Conservation (phyloP, 2,329 filamentous ascomycete genomes). For the Alternaria incomplexa region DNA sequence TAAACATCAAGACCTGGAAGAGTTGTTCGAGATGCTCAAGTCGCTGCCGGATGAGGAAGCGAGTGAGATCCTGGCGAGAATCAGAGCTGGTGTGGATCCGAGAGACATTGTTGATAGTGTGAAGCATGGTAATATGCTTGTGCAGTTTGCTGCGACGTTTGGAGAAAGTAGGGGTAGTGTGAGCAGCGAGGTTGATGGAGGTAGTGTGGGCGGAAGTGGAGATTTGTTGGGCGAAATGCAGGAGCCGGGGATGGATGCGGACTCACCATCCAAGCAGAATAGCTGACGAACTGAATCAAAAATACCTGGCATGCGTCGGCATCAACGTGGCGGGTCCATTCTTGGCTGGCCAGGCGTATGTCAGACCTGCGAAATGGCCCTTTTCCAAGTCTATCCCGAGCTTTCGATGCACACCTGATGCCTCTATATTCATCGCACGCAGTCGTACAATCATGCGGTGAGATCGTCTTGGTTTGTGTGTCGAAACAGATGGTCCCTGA, state of each 20-base stretch:
- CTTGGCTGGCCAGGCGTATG: neutral
- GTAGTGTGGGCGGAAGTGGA: neutral
- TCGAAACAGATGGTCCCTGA: neutral
- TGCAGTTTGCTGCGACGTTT: slow-evolving; percentile 14
- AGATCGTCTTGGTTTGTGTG: neutral
- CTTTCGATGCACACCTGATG: neutral
- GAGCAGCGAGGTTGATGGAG: neutral
- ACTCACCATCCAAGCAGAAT: neutral
- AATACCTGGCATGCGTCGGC: neutral
- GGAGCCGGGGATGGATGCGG: neutral
- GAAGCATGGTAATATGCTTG: slow-evolving; percentile 20
- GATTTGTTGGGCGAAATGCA: neutral
- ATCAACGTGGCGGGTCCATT: neutral
- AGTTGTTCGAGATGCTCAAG: slow-evolving; percentile 19
- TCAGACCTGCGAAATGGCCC: neutral
- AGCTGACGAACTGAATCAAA: neutral
- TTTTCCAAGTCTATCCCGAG: neutral
- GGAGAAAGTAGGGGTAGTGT: neutral
- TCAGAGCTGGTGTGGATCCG: slow-evolving; percentile 21
- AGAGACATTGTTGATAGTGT: slow-evolving; percentile 22
- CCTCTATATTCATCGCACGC: no score
- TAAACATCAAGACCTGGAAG: slow-evolving; percentile 20
- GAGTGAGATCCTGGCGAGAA: slow-evolving; percentile 11
- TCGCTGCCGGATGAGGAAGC: slow-evolving; percentile 17
- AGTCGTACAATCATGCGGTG: neutral